Percentiles rank a stretch among this genome's conserved stretches.
Evolutionary conservation across 2,329 filamentous ascomycete genomes (phyloP).

Genomic region (Helotiales sp.): DNA sequence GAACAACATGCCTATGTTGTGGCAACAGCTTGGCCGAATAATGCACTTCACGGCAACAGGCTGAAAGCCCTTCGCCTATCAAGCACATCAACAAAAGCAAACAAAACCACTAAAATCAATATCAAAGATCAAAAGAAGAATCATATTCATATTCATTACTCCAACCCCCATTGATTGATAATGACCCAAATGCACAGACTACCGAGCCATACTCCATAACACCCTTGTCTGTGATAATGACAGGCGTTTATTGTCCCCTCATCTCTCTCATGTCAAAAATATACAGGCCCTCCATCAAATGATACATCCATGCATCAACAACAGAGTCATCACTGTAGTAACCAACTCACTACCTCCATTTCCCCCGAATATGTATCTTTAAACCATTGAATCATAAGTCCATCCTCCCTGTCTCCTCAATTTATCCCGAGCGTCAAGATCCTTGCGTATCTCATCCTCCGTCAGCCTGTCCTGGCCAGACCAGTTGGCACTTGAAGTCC

Average conservation of each 20-base stretch:
- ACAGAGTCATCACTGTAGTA: background rate
- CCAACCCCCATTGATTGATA: slow-evolving; percentile 9
- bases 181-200: background rate
- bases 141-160: slow-evolving; percentile 24
- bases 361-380: slow-evolving; percentile 10
- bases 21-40: slow-evolving; percentile 4
- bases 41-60: slow-evolving; percentile 4
- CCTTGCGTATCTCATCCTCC: slow-evolving; percentile 82
- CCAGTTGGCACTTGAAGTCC: slow-evolving; percentile 97
- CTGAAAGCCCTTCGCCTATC: background rate
- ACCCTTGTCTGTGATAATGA: background rate
- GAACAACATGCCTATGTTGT: no score
- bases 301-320: slow-evolving; percentile 7
- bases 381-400: slow-evolving; percentile 60
- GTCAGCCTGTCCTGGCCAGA: slow-evolving; percentile 80
- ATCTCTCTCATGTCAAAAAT: slow-evolving; percentile 6
- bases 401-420: slow-evolving; percentile 84
- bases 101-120: background rate
- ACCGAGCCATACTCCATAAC: background rate
- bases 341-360: background rate
- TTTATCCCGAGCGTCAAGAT: slow-evolving; percentile 78
- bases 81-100: background rate
- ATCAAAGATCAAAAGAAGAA: slow-evolving; percentile 7
- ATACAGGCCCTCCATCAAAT: background rate
- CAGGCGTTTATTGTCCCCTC: background rate